phyloP scores from a whole-genome alignment of 805 yeast species.

The Yarrowia sp. region DNA sequence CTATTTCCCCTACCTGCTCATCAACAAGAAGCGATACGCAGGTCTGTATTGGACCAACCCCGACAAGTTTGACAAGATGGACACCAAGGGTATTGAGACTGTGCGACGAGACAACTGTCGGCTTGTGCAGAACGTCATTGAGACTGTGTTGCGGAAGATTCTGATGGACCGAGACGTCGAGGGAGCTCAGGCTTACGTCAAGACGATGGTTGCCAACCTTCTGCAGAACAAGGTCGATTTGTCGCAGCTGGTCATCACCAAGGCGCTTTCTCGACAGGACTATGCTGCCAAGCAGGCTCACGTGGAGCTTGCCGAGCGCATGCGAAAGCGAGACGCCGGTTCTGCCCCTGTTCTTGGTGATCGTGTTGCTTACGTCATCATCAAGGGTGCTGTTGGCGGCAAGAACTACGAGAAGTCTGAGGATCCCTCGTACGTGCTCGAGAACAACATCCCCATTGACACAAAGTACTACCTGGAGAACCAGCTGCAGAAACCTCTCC shows the following conservation, averaged over 20 bases:
- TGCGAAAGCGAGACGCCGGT: slow-evolving; percentile 95
- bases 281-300: slow-evolving; percentile 97
- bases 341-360: slow-evolving; percentile 97
- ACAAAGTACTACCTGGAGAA: slow-evolving; percentile 91
- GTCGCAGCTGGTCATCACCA: slow-evolving; percentile 90
- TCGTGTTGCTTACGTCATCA: slow-evolving; percentile 95
- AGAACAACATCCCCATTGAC: slow-evolving; percentile 89
- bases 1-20: slow-evolving; percentile 87
- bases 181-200: slow-evolving; percentile 82
- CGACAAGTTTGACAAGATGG: slow-evolving; percentile 92
- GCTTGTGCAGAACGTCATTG: slow-evolving; percentile 89
- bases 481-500: slow-evolving; percentile 87
- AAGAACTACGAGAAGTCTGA: slow-evolving; percentile 95
- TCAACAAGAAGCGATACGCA: slow-evolving; percentile 95
- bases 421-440: slow-evolving; percentile 91
- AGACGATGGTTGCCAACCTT: slow-evolving; percentile 82
- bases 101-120: slow-evolving; percentile 98
- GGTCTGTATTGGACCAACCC: slow-evolving; percentile 95
- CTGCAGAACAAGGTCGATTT: slow-evolving; percentile 89
- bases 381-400: slow-evolving; percentile 70
- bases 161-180: slow-evolving; percentile 82
- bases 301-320: slow-evolving; percentile 91
- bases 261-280: slow-evolving; percentile 83
- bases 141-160: slow-evolving; percentile 80
- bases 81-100: slow-evolving; percentile 96